These are phyloP conservation scores for Fusarium sarcochroum DNA, from an alignment of 2,329 filamentous ascomycete species.

Conservation along the genomic window DNA sequence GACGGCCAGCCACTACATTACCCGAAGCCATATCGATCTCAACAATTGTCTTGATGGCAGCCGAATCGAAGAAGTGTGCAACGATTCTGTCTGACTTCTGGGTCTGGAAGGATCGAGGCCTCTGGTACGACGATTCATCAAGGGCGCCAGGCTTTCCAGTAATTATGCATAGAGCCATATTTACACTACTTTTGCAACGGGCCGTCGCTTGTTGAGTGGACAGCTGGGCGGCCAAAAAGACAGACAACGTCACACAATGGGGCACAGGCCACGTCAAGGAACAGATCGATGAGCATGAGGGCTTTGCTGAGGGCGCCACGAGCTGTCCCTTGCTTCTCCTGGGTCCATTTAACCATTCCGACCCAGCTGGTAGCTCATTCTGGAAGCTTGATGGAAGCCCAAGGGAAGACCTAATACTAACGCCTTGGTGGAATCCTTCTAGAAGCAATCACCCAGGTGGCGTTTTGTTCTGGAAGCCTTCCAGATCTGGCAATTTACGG, in stretches of 20 bases:
- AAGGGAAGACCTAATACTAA: neutral
- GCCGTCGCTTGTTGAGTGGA: neutral
- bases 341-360: neutral
- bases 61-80: neutral
- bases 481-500: constrained; percentile 26
- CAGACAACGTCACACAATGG: constrained; percentile 13
- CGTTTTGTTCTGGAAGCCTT: constrained; percentile 47
- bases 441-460: constrained; percentile 36
- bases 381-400: constrained; percentile 25
- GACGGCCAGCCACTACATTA: neutral
- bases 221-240: neutral
- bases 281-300: neutral
- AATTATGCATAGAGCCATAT: constrained; percentile 13
- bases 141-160: constrained; percentile 2
- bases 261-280: constrained; percentile 18
- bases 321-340: constrained; percentile 16
- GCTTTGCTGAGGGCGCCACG: constrained; percentile 1
- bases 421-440: constrained; percentile 36
- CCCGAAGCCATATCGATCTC: neutral
- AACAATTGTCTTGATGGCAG: neutral
- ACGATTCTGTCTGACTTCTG: constrained; percentile 6
- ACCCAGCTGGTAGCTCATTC: constrained; percentile 12
- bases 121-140: constrained; percentile 3
- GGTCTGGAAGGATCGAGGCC: constrained; percentile 9
- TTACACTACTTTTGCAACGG: constrained; percentile 11